These are phyloP conservation scores for Veloporphyrellus conicus DNA, from an alignment of 1,284 basidiomycete species.

Conservation along the genomic window DNA sequence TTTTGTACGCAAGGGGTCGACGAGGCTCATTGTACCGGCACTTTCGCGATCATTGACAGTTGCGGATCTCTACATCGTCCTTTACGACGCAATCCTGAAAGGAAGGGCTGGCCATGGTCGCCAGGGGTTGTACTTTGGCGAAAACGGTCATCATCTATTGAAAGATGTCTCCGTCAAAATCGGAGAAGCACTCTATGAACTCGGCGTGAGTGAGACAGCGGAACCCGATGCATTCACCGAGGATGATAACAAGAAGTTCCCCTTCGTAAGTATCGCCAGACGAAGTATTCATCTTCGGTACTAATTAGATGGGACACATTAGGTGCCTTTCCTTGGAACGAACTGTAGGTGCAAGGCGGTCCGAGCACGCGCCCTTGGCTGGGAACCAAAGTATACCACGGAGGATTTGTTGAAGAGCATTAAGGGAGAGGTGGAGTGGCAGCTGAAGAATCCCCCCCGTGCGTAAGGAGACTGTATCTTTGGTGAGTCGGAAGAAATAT, in stretches of 20 bases:
- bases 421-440: conserved; percentile 38
- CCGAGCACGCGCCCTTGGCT: conserved; percentile 52
- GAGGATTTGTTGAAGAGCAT: conserved; percentile 47
- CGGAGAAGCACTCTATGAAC: conserved; percentile 28
- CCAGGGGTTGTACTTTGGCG: conserved; percentile 50
- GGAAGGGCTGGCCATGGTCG: conserved; percentile 41
- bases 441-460: conserved; percentile 12
- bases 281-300: neutral
- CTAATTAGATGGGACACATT: conserved; percentile 1
- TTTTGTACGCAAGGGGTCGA: too few relatives aligned
- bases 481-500: neutral
- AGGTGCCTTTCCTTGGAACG: conserved; percentile 44
- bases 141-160: conserved; percentile 43
- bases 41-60: conserved; percentile 8
- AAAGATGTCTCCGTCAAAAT: conserved; percentile 29
- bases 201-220: conserved; percentile 29
- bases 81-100: conserved; percentile 33
- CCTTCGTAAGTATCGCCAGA: conserved; percentile 5
- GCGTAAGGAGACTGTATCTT: neutral
- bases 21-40: neutral
- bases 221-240: conserved; percentile 34
- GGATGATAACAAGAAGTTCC: conserved; percentile 32
- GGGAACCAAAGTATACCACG: conserved; percentile 47
- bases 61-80: conserved; percentile 30
- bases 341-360: conserved; percentile 52